Evolutionary conservation across 2,329 filamentous ascomycete genomes (phyloP).

Genomic region (Cladosporium sp.): DNA sequence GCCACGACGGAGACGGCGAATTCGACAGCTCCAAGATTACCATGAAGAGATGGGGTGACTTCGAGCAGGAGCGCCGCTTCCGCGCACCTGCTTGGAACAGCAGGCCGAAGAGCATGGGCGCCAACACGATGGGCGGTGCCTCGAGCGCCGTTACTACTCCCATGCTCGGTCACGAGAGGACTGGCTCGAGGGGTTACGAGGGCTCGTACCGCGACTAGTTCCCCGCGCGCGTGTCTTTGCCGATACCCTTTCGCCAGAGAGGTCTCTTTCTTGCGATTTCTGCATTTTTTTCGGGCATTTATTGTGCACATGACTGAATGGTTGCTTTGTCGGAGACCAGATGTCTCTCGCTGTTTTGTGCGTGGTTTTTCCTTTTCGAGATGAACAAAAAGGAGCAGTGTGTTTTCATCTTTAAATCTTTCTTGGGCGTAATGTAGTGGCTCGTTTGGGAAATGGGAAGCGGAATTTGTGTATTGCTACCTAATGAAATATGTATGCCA

Average conservation of each 20-base stretch:
- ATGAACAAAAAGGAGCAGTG: neutral
- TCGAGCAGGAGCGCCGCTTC: slow-evolving; percentile 64
- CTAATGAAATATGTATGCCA: neutral
- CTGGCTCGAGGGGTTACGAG: slow-evolving; percentile 7
- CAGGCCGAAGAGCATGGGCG: slow-evolving; percentile 10
- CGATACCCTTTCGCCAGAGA: neutral
- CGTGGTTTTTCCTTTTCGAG: too few relatives aligned
- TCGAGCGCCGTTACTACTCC: slow-evolving; percentile 3
- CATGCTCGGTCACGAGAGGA: slow-evolving; percentile 11
- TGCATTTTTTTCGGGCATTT: neutral
- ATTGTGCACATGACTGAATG: neutral
- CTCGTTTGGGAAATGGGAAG: neutral
- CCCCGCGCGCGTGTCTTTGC: neutral
- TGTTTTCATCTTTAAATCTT: neutral
- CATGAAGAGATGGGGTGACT: slow-evolving; percentile 98
- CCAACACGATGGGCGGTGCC: slow-evolving; percentile 12
- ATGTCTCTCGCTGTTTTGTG: slow-evolving; percentile 6
- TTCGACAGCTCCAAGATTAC: slow-evolving; percentile 99
- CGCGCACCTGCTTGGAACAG: slow-evolving; percentile 17
- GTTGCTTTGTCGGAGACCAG: neutral
- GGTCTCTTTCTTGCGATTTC: neutral
- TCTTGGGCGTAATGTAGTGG: neutral
- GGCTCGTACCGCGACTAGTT: neutral
- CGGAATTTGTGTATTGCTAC: neutral
- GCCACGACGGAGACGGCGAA: slow-evolving; percentile 74